phyloP scores from a whole-genome alignment of 1,284 basidiomycete genomes.

The Heliocybe sulcata region DNA sequence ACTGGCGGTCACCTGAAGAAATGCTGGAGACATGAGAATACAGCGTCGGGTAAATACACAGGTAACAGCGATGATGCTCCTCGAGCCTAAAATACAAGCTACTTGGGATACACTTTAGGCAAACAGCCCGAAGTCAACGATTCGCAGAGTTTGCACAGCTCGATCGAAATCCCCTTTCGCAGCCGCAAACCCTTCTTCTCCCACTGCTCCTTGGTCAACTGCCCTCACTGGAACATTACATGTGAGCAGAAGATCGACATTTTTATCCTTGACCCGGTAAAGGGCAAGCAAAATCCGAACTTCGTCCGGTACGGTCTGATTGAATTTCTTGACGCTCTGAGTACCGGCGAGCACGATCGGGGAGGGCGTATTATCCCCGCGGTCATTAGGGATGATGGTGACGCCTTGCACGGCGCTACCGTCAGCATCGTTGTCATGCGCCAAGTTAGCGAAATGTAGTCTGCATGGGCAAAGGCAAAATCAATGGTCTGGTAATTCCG shows the following conservation, averaged over 20 bases:
- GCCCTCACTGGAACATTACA: slow-evolving; percentile 66
- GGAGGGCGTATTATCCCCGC: slow-evolving; percentile 44
- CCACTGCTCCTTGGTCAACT: slow-evolving; percentile 35
- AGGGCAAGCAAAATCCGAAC: slow-evolving; percentile 76
- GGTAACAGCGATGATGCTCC: too few relatives aligned
- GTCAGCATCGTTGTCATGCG: slow-evolving; percentile 84
- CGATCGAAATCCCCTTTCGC: slow-evolving; percentile 48
- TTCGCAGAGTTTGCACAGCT: slow-evolving; percentile 54
- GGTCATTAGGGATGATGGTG: slow-evolving; percentile 30
- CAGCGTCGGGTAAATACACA: too few relatives aligned
- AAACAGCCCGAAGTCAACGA: slow-evolving; percentile 74
- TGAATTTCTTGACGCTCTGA: slow-evolving; percentile 77
- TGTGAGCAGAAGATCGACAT: slow-evolving; percentile 74
- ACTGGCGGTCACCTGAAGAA: too few relatives aligned
- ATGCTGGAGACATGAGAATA: too few relatives aligned
- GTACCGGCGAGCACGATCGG: slow-evolving; percentile 59
- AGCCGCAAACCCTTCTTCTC: slow-evolving; percentile 25
- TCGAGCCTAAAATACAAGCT: background rate
- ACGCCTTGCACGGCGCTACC: slow-evolving; percentile 40
- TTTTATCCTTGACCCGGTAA: slow-evolving; percentile 66
- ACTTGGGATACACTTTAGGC: slow-evolving; percentile 30
- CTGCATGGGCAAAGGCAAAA: slow-evolving; percentile 29
- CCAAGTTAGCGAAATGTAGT: slow-evolving; percentile 88
- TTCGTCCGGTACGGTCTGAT: slow-evolving; percentile 47
- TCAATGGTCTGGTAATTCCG: background rate